Percentiles rank a stretch among this genome's conserved stretches.
Evolutionary conservation across 1,284 basidiomycete genomes (phyloP).

Genomic region (Ceratobasidium sp.): DNA sequence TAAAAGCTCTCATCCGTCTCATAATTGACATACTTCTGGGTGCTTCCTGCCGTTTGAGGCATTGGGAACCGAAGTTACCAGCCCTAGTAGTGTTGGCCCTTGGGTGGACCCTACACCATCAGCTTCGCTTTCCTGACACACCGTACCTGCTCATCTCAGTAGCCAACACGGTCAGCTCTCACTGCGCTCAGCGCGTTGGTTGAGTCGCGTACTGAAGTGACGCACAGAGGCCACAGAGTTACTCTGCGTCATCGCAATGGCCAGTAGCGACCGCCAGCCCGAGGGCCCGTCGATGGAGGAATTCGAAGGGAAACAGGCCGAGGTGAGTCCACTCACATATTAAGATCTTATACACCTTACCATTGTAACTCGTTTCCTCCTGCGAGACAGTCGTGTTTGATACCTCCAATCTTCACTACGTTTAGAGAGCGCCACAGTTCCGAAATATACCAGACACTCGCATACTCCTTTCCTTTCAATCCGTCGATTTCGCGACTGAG

Average conservation of each 20-base stretch:
- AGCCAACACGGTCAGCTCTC: constrained; percentile 23
- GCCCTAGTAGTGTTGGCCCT: constrained; percentile 5
- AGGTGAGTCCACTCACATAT: constrained; percentile 12
- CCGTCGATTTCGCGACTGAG: constrained; percentile 20
- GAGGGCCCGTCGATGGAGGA: constrained; percentile 24
- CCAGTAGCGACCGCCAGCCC: constrained; percentile 22
- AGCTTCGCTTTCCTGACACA: constrained; percentile 26
- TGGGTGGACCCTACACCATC: constrained; percentile 30
- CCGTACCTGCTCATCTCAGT: constrained; percentile 28
- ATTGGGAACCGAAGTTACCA: constrained; percentile 27
- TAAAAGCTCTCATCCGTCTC: not conserved
- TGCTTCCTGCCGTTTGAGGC: constrained; percentile 29
- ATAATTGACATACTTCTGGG: constrained; percentile 32
- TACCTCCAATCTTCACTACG: constrained; percentile 1
- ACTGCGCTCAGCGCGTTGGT: constrained; percentile 22
- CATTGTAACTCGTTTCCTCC: constrained; percentile 29
- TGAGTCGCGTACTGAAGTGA: constrained; percentile 18
- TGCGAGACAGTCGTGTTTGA: constrained; percentile 27
- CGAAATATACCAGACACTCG: constrained; percentile 10
- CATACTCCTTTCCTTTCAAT: constrained; percentile 15
- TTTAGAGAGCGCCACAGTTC: constrained; percentile 10
- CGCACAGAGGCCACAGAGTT: constrained; percentile 29
- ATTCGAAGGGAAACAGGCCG: constrained; percentile 25
- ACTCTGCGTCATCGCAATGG: constrained; percentile 33
- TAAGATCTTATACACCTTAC: constrained; percentile 24